Percentiles rank a stretch among this genome's conserved stretches.
Evolutionary conservation across 2,329 filamentous ascomycete species (phyloP).

Genomic region (Ilyonectria robusta): DNA sequence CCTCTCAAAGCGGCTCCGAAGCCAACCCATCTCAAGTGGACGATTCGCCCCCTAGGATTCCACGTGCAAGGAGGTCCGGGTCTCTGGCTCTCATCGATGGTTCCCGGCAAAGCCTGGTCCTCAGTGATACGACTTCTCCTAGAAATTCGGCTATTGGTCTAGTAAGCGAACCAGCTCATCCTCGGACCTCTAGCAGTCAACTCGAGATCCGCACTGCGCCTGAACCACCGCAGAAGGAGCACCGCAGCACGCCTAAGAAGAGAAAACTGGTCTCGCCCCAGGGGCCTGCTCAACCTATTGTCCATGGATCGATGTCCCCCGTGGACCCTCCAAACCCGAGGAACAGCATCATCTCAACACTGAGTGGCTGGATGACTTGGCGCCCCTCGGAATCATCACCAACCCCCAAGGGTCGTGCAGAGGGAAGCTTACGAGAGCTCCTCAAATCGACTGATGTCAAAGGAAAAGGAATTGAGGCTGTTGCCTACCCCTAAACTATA

Average conservation of each 20-base stretch:
- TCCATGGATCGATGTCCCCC: conserved; percentile 48
- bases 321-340: conserved; percentile 42
- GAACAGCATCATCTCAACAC: conserved; percentile 54
- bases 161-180: conserved; percentile 69
- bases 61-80: conserved; percentile 47
- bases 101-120: conserved; percentile 51
- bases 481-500: conserved; percentile 23
- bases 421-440: conserved; percentile 69
- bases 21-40: conserved; percentile 42
- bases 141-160: conserved; percentile 59
- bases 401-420: conserved; percentile 62
- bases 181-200: conserved; percentile 68
- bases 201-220: conserved; percentile 61
- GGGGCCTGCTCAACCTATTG: conserved; percentile 45
- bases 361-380: conserved; percentile 65
- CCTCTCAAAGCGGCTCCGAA: conserved; percentile 50
- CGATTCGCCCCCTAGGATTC: conserved; percentile 36
- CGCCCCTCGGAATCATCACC: conserved; percentile 42
- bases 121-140: conserved; percentile 49
- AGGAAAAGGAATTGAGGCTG: conserved; percentile 51
- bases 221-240: conserved; percentile 45
- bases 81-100: conserved; percentile 57
- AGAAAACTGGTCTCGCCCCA: conserved; percentile 37
- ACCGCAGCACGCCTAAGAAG: conserved; percentile 29
- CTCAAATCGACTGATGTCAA: conserved; percentile 58